These are phyloP conservation scores for Chrysoporthe puriensis DNA, from an alignment of 2,329 filamentous ascomycete species.

Conservation along the genomic window DNA sequence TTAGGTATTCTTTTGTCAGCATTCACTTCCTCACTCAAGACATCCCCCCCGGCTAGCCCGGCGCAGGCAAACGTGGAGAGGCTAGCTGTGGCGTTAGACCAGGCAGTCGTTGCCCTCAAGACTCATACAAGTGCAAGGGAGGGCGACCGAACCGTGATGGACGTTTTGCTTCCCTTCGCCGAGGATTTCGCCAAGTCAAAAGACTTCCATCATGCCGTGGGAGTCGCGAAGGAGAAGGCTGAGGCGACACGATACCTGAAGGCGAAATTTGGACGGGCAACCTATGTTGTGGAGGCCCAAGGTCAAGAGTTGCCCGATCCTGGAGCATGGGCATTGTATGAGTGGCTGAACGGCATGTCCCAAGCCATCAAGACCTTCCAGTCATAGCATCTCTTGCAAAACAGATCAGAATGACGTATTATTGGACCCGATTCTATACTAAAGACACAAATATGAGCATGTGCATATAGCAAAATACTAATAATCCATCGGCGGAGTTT, in stretches of 20 bases:
- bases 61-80: background rate
- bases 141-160: constrained; percentile 30
- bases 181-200: constrained; percentile 24
- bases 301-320: constrained; percentile 37
- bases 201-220: constrained; percentile 21
- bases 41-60: background rate
- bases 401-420: no score
- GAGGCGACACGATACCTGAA: constrained; percentile 36
- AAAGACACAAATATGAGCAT: no score
- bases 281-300: constrained; percentile 37
- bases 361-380: constrained; percentile 10
- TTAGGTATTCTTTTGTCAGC: constrained; percentile 33
- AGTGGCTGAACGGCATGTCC: constrained; percentile 27
- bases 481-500: no score
- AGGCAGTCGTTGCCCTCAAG: constrained; percentile 29
- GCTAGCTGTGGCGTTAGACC: constrained; percentile 24
- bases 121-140: constrained; percentile 31
- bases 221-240: constrained; percentile 36
- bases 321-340: constrained; percentile 39
- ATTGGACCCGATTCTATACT: no score
- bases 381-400: background rate
- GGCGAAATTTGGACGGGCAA: constrained; percentile 36
- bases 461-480: no score
- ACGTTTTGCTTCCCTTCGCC: constrained; percentile 28
- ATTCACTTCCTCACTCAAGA: constrained; percentile 29